Base-by-base conservation (phyloP, 352 stramenopile genomes). In the Phytophthora foliorum region DNA sequence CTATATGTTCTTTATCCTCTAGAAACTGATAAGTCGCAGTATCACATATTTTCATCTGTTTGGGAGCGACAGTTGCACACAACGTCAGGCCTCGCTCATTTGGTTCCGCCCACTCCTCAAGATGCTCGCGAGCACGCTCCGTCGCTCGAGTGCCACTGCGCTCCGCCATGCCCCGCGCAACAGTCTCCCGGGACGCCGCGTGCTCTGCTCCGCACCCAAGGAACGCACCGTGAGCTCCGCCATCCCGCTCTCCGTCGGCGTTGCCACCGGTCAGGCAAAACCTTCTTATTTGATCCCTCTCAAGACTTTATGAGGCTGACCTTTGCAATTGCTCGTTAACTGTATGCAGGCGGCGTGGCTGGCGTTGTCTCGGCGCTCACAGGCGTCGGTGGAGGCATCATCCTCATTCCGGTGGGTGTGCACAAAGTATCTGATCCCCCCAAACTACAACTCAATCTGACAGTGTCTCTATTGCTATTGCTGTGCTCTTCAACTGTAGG, bases 321-420 rank as follows among this genome's bases (percentile, higher is more conserved):
- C n/a, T 42, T 29, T 54, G n/a, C 56, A 52, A 63, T 49, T 67
- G 59, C 56, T 60, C 39, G 54, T 10, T n/a, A 62, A 63, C 31
- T 73, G 38, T 39, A 21, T 62, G 34, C 14, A 60, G 88, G 88
- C 10, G 79, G 81, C 44, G 57, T 92, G 21, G 88, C 88, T 10
- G 88, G 88, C 55, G 60, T 92, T 11, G 62, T 96, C 22, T 96
- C 88, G 21, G 88, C 84, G 5, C 75, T 96, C 25, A 96, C 88
- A 10, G 88, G 88, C 53, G 86, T 96, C 21, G 88, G 88, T 19
- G 88, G 88, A 57, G 88, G 88, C 13, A 81, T 94, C 52, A 90
- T 96, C 53, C 81, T 96, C 59, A 93, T 96, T 69, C 88, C 88
- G 36, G 86, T 95, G 54, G 19, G 75, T 54, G 41, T 46, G 39